phyloP scores from a whole-genome alignment of 1,284 basidiomycete genomes.

The Trametes versicolor region DNA sequence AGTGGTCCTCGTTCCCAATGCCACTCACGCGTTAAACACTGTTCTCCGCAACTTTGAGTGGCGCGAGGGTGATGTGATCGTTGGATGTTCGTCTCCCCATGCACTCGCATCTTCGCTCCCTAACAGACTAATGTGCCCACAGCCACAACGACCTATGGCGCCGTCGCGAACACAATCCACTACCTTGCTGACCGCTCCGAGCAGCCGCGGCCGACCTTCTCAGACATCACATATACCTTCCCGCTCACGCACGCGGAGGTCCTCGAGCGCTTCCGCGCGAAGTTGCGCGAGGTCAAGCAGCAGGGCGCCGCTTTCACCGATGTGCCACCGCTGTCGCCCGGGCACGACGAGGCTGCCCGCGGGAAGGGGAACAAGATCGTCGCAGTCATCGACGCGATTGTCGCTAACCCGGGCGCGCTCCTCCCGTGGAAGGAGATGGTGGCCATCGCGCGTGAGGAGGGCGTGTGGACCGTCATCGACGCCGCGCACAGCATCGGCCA shows the following conservation, averaged over 20 bases:
- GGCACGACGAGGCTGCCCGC: constrained; percentile 15
- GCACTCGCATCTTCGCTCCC: no score
- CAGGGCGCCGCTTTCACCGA: constrained; percentile 42
- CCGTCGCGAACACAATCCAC: constrained; percentile 65
- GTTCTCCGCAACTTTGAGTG: constrained; percentile 71
- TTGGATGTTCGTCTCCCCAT: no score
- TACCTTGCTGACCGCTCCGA: constrained; percentile 64
- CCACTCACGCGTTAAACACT: constrained; percentile 74
- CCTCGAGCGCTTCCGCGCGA: constrained; percentile 60
- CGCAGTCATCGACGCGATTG: constrained; percentile 82
- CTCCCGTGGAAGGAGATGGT: constrained; percentile 88
- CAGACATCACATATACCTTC: constrained; percentile 38
- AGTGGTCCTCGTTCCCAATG: constrained; percentile 72
- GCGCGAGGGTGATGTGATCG: constrained; percentile 52
- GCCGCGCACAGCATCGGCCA: constrained; percentile 86
- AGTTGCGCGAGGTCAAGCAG: constrained; percentile 49
- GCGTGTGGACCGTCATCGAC: constrained; percentile 81
- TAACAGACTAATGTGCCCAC: not conserved
- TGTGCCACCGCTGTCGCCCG: constrained; percentile 32
- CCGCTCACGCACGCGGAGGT: constrained; percentile 74
- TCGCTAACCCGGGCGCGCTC: constrained; percentile 73
- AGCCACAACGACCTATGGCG: constrained; percentile 63
- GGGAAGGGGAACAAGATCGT: constrained; percentile 60
- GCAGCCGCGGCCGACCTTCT: constrained; percentile 33
- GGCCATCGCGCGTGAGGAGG: constrained; percentile 72